Conservation (phyloP, 345 rosid genomes). For the Lepidium didymum region DNA sequence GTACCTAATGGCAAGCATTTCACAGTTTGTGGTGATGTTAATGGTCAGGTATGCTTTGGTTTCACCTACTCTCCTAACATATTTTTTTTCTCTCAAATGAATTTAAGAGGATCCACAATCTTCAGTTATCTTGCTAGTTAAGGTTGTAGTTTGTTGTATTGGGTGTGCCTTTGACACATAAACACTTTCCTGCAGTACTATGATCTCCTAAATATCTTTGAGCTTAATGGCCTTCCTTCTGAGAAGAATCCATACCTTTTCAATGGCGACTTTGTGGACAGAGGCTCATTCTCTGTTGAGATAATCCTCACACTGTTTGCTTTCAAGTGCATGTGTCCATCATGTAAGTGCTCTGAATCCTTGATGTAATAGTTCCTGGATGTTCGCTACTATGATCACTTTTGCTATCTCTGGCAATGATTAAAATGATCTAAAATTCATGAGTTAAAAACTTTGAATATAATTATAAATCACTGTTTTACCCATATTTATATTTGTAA, state of each 20-base stretch:
- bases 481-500: slow-evolving; percentile 1
- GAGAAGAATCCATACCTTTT: slow-evolving; percentile 95
- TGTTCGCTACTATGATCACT: not conserved
- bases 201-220: slow-evolving; percentile 85
- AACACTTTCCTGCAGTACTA: slow-evolving; percentile 68
- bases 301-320: slow-evolving; percentile 94
- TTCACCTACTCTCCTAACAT: not conserved
- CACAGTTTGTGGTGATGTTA: slow-evolving; percentile 98
- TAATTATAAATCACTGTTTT: not conserved
- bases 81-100: not conserved
- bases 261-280: slow-evolving; percentile 97
- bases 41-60: slow-evolving; percentile 73
- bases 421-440: not conserved
- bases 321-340: slow-evolving; percentile 86
- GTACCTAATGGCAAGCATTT: slow-evolving; percentile 68
- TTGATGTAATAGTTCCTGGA: not conserved
- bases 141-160: not conserved
- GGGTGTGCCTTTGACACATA: slow-evolving; percentile 6
- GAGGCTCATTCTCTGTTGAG: slow-evolving; percentile 94
- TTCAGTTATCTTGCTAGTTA: not conserved
- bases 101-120: not conserved
- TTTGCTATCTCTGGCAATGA: not conserved
- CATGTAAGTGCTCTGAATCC: slow-evolving; percentile 44
- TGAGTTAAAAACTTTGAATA: not conserved
- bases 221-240: slow-evolving; percentile 94